A percentile compares a stretch with the other conserved stretches of the same genome.
phyloP scores from a whole-genome alignment of 257 asterid species.

The Plantago elongata region DNA sequence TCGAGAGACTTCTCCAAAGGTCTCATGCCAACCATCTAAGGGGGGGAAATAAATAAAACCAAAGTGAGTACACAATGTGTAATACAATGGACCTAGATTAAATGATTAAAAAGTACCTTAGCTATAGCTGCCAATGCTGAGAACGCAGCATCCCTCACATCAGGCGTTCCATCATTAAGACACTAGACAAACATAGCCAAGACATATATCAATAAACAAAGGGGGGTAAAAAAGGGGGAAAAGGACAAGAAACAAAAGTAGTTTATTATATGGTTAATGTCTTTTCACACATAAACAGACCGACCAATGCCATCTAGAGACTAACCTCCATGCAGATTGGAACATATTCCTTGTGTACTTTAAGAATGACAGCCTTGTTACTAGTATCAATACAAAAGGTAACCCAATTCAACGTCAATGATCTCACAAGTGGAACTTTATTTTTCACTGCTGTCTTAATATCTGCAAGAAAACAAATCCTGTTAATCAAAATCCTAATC shows the following conservation, averaged over 20 bases:
- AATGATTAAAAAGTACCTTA: conserved; percentile 47
- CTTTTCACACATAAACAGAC: conserved; percentile 8
- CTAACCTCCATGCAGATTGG: conserved; percentile 99
- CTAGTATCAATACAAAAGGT: conserved; percentile 96
- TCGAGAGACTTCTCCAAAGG: conserved; percentile 91
- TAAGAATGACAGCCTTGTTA: conserved; percentile 75
- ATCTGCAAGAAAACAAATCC: conserved; percentile 52
- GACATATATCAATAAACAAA: conserved; percentile 13
- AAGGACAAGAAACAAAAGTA: background rate
- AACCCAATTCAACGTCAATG: conserved; percentile 87
- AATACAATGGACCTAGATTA: conserved; percentile 4
- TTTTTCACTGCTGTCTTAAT: conserved; percentile 86
- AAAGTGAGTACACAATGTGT: conserved; percentile 1
- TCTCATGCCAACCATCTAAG: conserved; percentile 95
- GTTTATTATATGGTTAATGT: background rate
- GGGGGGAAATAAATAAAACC: conserved; percentile 1
- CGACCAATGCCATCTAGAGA: conserved; percentile 16
- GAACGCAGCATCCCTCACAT: conserved; percentile 98
- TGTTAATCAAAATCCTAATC: conserved; percentile 15
- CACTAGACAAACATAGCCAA: conserved; percentile 41
- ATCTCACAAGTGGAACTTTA: conserved; percentile 96
- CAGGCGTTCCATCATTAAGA: conserved; percentile 99
- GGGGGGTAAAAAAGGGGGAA: too few species aligned
- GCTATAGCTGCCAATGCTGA: conserved; percentile 93
- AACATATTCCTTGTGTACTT: conserved; percentile 94